Evolutionary conservation across 306 rosid genomes (phyloP).

Genomic region (Pachyrhizus erosus): DNA sequence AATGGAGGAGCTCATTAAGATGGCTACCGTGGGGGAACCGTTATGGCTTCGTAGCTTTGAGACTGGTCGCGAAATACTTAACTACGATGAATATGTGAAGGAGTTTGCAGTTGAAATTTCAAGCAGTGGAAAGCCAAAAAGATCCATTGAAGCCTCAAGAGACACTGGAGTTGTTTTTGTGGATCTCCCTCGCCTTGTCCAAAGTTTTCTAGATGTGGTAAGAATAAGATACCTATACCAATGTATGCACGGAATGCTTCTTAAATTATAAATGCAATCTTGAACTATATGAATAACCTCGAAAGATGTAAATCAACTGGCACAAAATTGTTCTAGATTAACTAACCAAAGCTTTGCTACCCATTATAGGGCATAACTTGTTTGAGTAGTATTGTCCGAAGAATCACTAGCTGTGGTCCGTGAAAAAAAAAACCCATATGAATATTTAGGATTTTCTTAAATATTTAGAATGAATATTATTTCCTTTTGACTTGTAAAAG

Average conservation of each 20-base stretch:
- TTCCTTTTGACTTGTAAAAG: background rate
- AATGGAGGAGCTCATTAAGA: conserved; percentile 76
- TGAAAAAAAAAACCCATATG: too few species aligned
- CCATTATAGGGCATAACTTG: too few species aligned
- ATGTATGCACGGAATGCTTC: background rate
- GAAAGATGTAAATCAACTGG: too few species aligned
- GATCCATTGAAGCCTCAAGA: conserved; percentile 92
- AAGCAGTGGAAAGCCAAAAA: conserved; percentile 49
- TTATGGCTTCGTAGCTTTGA: conserved; percentile 92
- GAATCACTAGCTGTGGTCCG: too few species aligned
- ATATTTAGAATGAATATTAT: background rate
- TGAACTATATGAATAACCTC: too few species aligned
- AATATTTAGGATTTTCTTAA: too few species aligned
- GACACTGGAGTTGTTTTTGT: conserved; percentile 77
- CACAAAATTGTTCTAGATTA: too few species aligned
- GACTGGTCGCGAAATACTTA: conserved; percentile 85
- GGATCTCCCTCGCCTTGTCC: conserved; percentile 79
- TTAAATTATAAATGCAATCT: background rate
- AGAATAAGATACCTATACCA: background rate
- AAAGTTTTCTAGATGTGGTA: conserved; percentile 88
- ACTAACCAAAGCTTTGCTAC: too few species aligned
- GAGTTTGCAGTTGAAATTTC: conserved; percentile 60
- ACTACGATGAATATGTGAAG: conserved; percentile 86
- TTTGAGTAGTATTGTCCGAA: too few species aligned
- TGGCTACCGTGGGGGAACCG: conserved; percentile 81